Conservation (phyloP, 1,139 yeast species). For the Candida labiduridarum region DNA sequence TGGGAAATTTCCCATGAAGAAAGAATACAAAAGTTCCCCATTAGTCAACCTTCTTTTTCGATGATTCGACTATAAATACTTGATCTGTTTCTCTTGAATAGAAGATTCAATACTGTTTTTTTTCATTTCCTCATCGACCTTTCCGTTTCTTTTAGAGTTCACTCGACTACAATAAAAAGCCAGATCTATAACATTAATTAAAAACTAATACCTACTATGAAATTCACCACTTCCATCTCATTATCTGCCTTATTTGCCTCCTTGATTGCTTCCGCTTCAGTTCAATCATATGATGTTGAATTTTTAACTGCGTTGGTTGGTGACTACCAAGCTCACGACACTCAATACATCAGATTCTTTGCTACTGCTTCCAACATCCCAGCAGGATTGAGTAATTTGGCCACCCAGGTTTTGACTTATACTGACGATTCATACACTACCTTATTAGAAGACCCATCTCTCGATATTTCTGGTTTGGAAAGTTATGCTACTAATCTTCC, state of each 20-base stretch:
- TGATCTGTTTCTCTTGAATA: background rate
- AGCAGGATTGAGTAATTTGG: conserved; percentile 36
- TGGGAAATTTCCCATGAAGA: background rate
- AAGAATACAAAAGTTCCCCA: background rate
- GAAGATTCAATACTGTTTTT: background rate
- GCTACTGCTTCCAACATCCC: conserved; percentile 40
- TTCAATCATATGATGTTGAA: conserved; percentile 29
- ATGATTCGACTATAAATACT: conserved; percentile 1
- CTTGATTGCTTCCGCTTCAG: conserved; percentile 30
- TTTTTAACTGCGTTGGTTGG: conserved; percentile 45
- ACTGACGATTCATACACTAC: conserved; percentile 45
- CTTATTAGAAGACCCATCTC: conserved; percentile 28
- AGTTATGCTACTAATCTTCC: conserved; percentile 44
- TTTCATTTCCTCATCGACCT: background rate
- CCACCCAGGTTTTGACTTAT: conserved; percentile 40
- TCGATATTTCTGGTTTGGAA: conserved; percentile 29
- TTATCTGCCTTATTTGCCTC: conserved; percentile 17
- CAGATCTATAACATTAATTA: background rate
- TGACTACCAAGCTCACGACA: conserved; percentile 32
- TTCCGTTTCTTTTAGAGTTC: no score
- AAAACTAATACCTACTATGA: conserved; percentile 17
- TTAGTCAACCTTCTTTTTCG: background rate
- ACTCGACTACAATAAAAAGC: no score
- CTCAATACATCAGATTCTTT: conserved; percentile 32
- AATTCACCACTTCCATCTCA: conserved; percentile 15